Base-by-base conservation (phyloP, 139 green algal genomes). In the Chlamydomonas sphaeroides region DNA sequence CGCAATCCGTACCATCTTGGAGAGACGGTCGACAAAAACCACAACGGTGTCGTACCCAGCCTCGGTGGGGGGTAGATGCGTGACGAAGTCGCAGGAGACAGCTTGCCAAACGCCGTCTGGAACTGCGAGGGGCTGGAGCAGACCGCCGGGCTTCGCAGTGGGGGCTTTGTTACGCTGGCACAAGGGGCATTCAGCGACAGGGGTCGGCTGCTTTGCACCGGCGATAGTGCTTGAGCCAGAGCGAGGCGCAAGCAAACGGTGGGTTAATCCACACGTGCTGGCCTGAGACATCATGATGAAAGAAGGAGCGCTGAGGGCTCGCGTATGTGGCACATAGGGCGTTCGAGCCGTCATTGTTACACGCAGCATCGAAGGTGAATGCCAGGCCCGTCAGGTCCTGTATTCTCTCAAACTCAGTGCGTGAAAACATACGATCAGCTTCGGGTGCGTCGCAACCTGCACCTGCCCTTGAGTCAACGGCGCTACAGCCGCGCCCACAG, bases 1-100 rank as follows among this genome's bases (percentile, higher is more conserved):
- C 8, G 79, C 33, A 26, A 79, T 68, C 23, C 90, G 84, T 3
- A 77, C 39, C 84, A 91, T 89, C 45, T 92, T 92, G 33, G 71
- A 82, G 15, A 87, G 59, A 25, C 86, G 75, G 53, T 93, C 90
- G 18, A 92, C 86, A 48, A 92, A 76, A 3, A 90, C 80, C 1
- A 88, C 57, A 11, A 84, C 63, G 38, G 80, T 20, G 63, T 88
- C 79, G 14, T 53, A 53, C 45, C 45, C 45, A 21, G 45, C 14
- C 10, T 10, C 45, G 45, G 45, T 53, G 45, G 14, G 10, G 14
- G 45, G 45, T 53, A 53, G 45, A 10, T 53, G 45, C 45, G 45
- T 53, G 45, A 53, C 14, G 10, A 53, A 14, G 45, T 53, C 45
- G 10, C 10, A 14, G 45, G 45, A 53, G 11, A 53, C 45, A 14